Percentiles rank a stretch among this genome's conserved stretches.
These are phyloP conservation scores for Chaetothyriales sp. DNA, from an alignment of 2,329 filamentous ascomycete genomes.

Conservation along the genomic window DNA sequence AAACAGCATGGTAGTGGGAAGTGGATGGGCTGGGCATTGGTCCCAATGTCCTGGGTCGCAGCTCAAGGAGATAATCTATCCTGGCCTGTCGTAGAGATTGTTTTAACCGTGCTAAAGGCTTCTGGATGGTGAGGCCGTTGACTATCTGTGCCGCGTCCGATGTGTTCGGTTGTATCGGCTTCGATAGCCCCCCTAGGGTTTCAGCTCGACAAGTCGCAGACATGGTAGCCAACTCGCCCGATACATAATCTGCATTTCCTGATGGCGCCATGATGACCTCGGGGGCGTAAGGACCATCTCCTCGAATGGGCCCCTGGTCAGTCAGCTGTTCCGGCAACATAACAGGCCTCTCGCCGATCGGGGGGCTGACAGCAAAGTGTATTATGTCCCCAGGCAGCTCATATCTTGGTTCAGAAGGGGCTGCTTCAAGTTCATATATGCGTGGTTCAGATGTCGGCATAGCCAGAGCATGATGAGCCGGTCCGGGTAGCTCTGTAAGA, in stretches of 20 bases:
- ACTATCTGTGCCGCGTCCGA: neutral
- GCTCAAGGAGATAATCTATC: neutral
- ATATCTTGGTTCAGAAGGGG: constrained; percentile 21
- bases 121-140: neutral
- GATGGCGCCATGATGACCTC: constrained; percentile 7
- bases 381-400: constrained; percentile 25
- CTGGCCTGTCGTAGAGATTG: neutral
- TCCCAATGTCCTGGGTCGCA: neutral
- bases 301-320: constrained; percentile 19
- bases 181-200: neutral
- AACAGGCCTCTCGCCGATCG: constrained; percentile 22
- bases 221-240: constrained; percentile 3
- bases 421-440: constrained; percentile 26
- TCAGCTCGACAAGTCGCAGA: neutral
- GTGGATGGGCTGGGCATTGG: neutral
- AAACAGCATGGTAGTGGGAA: constrained; percentile 3
- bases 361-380: constrained; percentile 21
- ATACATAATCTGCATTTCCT: neutral
- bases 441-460: constrained; percentile 19
- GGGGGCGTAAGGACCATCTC: constrained; percentile 17
- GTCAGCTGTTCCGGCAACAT: constrained; percentile 24
- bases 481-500: constrained; percentile 15
- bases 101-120: neutral
- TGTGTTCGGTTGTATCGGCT: neutral
- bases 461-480: constrained; percentile 19